Evolutionary conservation across 2,329 filamentous ascomycete genomes (phyloP).

Genomic region (Fusarium austroafricanum): DNA sequence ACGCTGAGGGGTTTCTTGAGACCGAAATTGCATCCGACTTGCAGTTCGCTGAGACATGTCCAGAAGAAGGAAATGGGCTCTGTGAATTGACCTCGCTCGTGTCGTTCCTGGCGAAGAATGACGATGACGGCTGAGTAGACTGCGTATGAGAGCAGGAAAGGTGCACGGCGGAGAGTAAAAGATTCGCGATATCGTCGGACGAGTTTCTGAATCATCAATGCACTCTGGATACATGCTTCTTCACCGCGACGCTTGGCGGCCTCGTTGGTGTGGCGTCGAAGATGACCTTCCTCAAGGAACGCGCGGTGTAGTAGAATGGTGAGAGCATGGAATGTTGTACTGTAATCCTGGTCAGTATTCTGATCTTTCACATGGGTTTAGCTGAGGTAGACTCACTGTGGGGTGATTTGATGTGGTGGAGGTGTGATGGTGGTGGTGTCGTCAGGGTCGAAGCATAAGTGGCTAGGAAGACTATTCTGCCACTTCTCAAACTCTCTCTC

Average conservation of each 20-base stretch:
- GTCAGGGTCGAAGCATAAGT: constrained; percentile 46
- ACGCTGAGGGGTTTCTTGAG: constrained; percentile 52
- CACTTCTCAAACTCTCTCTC: constrained; percentile 46
- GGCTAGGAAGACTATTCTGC: constrained; percentile 41
- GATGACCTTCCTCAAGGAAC: constrained; percentile 53
- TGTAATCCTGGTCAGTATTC: constrained; percentile 20
- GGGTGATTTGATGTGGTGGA: constrained; percentile 48
- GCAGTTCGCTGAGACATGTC: constrained; percentile 51
- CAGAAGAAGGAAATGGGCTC: constrained; percentile 54
- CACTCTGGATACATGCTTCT: constrained; percentile 49
- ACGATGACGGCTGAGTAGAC: constrained; percentile 53
- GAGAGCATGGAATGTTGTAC: constrained; percentile 55
- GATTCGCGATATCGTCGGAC: constrained; percentile 52
- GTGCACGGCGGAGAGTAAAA: constrained; percentile 54
- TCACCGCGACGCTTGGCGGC: constrained; percentile 43
- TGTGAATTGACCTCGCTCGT: constrained; percentile 47
- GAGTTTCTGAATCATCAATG: constrained; percentile 52
- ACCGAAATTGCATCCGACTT: constrained; percentile 52
- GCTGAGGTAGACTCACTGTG: constrained; percentile 40
- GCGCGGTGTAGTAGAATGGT: constrained; percentile 59
- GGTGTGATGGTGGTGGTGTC: constrained; percentile 43
- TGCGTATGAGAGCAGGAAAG: constrained; percentile 57
- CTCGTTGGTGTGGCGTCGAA: constrained; percentile 45
- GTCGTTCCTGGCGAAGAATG: constrained; percentile 48
- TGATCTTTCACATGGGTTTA: not conserved